Evolutionary conservation across 495 filamentous ascomycete genomes (phyloP), one percentile per base, ranked within the genome.

Genomic region (Aspergillus ostianus): DNA sequence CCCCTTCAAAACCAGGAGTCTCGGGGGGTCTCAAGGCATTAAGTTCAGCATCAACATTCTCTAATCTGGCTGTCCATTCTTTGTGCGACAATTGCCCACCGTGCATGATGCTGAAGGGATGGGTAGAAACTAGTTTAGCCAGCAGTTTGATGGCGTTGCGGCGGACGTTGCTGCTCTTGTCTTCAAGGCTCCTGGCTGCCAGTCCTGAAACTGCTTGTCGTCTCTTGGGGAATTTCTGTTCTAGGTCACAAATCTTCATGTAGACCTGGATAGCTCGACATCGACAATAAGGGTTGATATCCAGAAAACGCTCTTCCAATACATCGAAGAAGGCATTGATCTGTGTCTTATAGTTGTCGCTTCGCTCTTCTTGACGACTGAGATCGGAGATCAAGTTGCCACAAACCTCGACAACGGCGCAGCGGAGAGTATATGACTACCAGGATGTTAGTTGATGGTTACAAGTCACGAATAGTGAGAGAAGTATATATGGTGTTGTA

Each of bases 271-370:
- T 92, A 4, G 90, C 87, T 64, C 94, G 83, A 72, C 89, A 93
- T 58, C 94, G 85, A 72, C 92, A 97, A 74, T 99, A 99, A 0
- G 93, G 95, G 71, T 98, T 99, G 67, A 96, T 85, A 64, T 99
- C 94, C 44, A 97, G 80, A 74, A 99, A 98, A 4, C 94, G 86
- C 75, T 98, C 92, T 67, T 99, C 92, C 1, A 99, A 80, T 0
- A 97, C 90, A 64, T 98, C 92, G 64, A 97, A 98, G 76, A 97
- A 99, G 17, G 90, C 91, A 59, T 94, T 93, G 60, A 98, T 90
- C 66, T 98, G 94, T 0, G 85, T 88, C 72, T 97, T 95, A 77
- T 91, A 88, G 67, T 93, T 92, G 61, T 96, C 93, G 63, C 86
- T 88, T 45, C 88, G 82, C 68, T 98, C 93, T 74, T 93, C 91